phyloP scores from a whole-genome alignment of 169 alveolate species.

The Plasmodium knowlesi region DNA sequence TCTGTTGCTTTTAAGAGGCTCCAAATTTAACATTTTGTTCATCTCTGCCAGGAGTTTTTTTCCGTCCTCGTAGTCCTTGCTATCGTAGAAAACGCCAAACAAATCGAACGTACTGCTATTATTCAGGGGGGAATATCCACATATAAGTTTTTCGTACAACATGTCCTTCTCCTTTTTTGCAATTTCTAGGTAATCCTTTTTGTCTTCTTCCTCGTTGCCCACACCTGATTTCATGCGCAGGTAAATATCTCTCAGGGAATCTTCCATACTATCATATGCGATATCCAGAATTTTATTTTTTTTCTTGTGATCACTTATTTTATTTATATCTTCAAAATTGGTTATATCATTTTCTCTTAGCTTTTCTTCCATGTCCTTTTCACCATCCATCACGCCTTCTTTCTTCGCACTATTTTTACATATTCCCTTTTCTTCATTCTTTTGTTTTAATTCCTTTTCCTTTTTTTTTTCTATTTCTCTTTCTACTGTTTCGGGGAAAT shows the following conservation, averaged over 20 bases:
- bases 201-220: conserved; percentile 3
- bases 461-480: conserved; percentile 47
- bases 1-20: conserved; percentile 71
- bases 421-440: background rate
- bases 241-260: conserved; percentile 44
- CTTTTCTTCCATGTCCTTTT: conserved; percentile 35
- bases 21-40: conserved; percentile 51
- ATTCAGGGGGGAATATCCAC: conserved; percentile 27
- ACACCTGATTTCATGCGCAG: background rate
- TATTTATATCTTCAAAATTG: conserved; percentile 50
- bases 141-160: conserved; percentile 31
- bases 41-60: conserved; percentile 34
- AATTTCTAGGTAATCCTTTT: conserved; percentile 52
- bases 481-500: conserved; percentile 71
- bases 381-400: background rate
- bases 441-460: conserved; percentile 17
- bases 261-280: conserved; percentile 57
- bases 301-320: conserved; percentile 42
- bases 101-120: conserved; percentile 59
- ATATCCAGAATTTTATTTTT: conserved; percentile 61
- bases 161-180: conserved; percentile 68
- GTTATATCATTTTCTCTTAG: conserved; percentile 8
- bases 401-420: background rate
- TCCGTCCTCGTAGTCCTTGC: conserved; percentile 37
- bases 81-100: conserved; percentile 73